Evolutionary conservation across 139 green algal genomes (phyloP), one percentile per base, ranked within the genome.

Genomic region (Haematococcus sp.): DNA sequence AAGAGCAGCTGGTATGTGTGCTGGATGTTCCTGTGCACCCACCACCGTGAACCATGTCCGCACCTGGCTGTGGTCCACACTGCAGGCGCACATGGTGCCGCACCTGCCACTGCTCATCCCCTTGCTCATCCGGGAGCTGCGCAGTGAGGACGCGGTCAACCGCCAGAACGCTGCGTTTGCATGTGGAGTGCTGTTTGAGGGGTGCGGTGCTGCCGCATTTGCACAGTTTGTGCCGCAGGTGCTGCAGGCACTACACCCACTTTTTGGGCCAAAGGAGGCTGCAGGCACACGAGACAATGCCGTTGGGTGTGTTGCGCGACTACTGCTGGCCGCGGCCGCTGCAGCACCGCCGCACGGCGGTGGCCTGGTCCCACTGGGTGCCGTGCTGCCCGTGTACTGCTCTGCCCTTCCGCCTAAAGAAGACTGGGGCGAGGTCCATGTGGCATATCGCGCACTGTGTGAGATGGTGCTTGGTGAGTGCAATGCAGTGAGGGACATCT

Each of bases 101-200:
- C 73, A 83, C 63, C 68, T 82, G 9, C 28, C 35, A 2, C 56
- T 44, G 9, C 40, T 85, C 46, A 4, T 91, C 63, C 83, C 90
- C 0, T 22, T 86, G 56, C 63, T 91, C 59, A 30, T 92, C 17
- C 49, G 73, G 25, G 90, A 95, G 85, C 73, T 94, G 78, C 76
- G 84, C 9, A 44, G 51, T 30, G 71, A 79, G n/a, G 84, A 91
- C 17, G 30, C 73, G 27, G 74, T 78, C 66, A 93, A 92, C 78
- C 80, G 88, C 9, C 87, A 91, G 78, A 94, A 95, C 73, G 86
- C 90, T 1, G 88, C 89, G 19, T 95, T 88, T 56, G 80, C 65
- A 25, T 27, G 49, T 0, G 90, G 90, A 17, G 72, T 89, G 70
- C 71, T 94, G 23, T 81, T 75, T 23, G 70, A 86, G 63, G 75